Evolutionary conservation across 306 rosid genomes (phyloP).

Genomic region (Prunus mira): DNA sequence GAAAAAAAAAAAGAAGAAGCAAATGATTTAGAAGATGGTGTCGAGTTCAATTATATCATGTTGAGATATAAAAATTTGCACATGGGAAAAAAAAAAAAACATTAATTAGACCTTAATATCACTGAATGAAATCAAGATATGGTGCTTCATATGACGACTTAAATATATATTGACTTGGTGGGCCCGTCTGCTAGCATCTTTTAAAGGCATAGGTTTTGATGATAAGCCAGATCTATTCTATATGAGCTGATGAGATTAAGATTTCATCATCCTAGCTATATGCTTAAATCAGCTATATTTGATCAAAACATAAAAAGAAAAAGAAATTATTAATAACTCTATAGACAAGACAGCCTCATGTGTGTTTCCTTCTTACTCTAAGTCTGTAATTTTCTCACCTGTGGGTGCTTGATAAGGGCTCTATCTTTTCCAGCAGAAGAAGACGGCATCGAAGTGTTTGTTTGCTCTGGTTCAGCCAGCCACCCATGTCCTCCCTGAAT

Average conservation of each 20-base stretch:
- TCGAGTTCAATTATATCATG: no score
- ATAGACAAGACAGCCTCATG: not conserved
- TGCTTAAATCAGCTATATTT: not conserved
- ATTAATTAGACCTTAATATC: no score
- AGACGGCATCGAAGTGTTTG: not conserved
- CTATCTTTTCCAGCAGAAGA: not conserved
- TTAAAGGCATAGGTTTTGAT: not conserved
- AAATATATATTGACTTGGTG: not conserved
- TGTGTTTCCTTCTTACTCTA: not conserved
- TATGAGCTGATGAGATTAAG: not conserved
- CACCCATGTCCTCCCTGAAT: not conserved
- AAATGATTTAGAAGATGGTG: no score
- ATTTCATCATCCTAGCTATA: not conserved
- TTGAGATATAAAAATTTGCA: no score
- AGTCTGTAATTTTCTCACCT: slow-evolving; percentile 1
- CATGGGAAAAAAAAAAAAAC: no score
- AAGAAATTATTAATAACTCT: not conserved
- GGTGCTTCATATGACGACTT: no score
- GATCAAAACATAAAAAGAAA: not conserved
- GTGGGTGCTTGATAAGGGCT: slow-evolving; percentile 10
- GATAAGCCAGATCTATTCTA: not conserved
- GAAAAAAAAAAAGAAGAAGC: accelerated
- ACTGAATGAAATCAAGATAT: no score
- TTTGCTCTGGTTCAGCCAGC: not conserved
- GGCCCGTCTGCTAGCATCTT: not conserved